Evolutionary conservation across 495 filamentous ascomycete genomes (phyloP).

Genomic region (Venustampulla echinocandica): DNA sequence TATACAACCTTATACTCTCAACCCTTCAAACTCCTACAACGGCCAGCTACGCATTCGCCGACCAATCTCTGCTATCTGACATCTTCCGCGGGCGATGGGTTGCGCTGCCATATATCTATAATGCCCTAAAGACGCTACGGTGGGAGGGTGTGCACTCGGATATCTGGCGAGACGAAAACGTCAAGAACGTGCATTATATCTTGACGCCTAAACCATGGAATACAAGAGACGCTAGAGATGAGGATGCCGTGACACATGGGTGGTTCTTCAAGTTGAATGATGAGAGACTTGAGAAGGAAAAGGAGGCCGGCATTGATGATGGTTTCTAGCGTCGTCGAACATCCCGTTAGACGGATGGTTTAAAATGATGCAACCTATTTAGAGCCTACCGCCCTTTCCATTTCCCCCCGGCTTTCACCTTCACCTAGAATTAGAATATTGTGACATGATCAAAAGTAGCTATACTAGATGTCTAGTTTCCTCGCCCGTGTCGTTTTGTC

Average conservation of each 20-base stretch:
- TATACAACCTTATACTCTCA: conserved; percentile 48
- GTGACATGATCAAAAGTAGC: too few relatives aligned
- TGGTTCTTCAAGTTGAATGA: conserved; percentile 59
- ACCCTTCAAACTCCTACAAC: conserved; percentile 35
- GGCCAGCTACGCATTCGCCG: conserved; percentile 58
- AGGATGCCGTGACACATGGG: conserved; percentile 45
- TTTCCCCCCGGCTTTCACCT: too few relatives aligned
- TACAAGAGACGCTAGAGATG: conserved; percentile 29
- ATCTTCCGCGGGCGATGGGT: conserved; percentile 62
- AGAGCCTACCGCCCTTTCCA: too few relatives aligned
- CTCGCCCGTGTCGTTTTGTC: too few relatives aligned
- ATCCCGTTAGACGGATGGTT: too few relatives aligned
- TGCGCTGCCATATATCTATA: conserved; percentile 68
- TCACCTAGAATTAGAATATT: too few relatives aligned
- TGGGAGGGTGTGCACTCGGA: conserved; percentile 55
- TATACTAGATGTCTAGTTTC: too few relatives aligned
- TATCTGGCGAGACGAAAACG: conserved; percentile 67
- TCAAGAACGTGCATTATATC: conserved; percentile 81
- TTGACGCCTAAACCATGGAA: conserved; percentile 79
- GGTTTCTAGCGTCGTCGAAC: too few relatives aligned
- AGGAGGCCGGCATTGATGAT: conserved; percentile 16
- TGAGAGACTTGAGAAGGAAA: conserved; percentile 35
- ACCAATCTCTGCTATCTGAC: conserved; percentile 64
- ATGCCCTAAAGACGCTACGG: conserved; percentile 72
- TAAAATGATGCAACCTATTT: too few relatives aligned